These are phyloP conservation scores for Amoeboaphelidium protococcarum DNA, from an alignment of 371 early-diverging fungal genomes.

Conservation along the genomic window DNA sequence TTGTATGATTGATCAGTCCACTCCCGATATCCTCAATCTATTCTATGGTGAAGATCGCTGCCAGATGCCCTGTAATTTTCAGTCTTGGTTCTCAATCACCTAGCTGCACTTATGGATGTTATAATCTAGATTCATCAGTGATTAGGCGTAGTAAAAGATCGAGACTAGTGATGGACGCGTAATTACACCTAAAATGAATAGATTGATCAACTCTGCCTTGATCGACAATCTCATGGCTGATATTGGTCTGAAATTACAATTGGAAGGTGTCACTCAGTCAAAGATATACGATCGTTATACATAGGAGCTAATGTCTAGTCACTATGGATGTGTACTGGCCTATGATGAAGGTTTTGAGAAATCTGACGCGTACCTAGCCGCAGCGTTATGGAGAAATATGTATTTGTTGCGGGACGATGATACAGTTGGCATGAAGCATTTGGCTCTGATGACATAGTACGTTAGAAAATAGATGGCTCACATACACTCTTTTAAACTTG, in stretches of 20 bases:
- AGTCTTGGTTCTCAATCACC: conserved; percentile 77
- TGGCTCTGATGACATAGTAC: too few species aligned
- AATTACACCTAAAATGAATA: not conserved
- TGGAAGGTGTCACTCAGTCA: conserved; percentile 29
- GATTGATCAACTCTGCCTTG: too few species aligned
- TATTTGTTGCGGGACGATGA: too few species aligned
- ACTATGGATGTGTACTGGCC: conserved; percentile 66
- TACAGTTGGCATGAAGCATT: too few species aligned
- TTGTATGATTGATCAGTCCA: too few species aligned
- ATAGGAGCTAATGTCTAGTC: conserved; percentile 49
- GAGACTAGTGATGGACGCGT: not conserved
- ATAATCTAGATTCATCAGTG: conserved; percentile 34
- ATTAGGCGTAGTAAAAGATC: conserved; percentile 4
- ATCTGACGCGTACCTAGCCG: conserved; percentile 66
- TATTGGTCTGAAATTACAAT: not conserved
- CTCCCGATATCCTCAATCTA: too few species aligned
- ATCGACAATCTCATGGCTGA: conserved; percentile 3
- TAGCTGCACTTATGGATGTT: conserved; percentile 80
- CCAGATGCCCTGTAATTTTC: conserved; percentile 71
- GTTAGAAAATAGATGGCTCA: too few species aligned
- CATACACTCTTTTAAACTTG: too few species aligned
- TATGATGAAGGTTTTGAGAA: conserved; percentile 78
- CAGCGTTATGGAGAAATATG: conserved; percentile 83
- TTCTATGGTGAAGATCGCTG: too few species aligned
- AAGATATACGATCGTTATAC: conserved; percentile 40